phyloP scores from a whole-genome alignment of 495 filamentous ascomycete species.

The Hypoxylon fragiforme region DNA sequence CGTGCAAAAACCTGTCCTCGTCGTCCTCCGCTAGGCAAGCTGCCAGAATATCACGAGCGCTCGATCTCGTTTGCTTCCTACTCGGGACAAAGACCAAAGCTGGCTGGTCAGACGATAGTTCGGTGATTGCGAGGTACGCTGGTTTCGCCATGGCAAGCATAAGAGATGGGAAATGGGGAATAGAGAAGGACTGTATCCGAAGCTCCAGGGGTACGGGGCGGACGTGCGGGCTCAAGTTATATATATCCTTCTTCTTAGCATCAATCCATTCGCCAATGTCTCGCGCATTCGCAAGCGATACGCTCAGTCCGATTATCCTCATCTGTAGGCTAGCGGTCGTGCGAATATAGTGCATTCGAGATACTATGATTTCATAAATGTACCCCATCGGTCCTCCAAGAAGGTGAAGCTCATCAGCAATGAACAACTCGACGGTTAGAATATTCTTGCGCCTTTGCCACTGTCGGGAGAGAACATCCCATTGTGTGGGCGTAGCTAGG shows the following conservation, averaged over 20 bases:
- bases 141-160: conserved; percentile 99
- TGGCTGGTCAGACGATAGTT: conserved; percentile 84
- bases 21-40: conserved; percentile 86
- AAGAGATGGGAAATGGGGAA: conserved; percentile 94
- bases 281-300: conserved; percentile 87
- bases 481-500: conserved; percentile 88
- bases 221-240: conserved; percentile 94
- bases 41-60: conserved; percentile 83
- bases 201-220: conserved; percentile 88
- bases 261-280: conserved; percentile 99
- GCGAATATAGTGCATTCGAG: conserved; percentile 95
- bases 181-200: conserved; percentile 92
- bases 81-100: conserved; percentile 89
- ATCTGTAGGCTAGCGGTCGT: conserved; percentile 82
- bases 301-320: conserved; percentile 88
- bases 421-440: conserved; percentile 86
- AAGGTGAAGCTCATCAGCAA: conserved; percentile 95
- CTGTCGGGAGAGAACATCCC: conserved; percentile 92
- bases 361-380: conserved; percentile 93
- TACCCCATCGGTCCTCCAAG: conserved; percentile 89
- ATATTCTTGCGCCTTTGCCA: conserved; percentile 97
- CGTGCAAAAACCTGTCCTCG: conserved; percentile 90
- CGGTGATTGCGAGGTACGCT: conserved; percentile 80
- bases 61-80: conserved; percentile 87
- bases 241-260: conserved; percentile 97